phyloP scores from a whole-genome alignment of 1,284 basidiomycete species.

The Erythrobasidium hasegawianum region DNA sequence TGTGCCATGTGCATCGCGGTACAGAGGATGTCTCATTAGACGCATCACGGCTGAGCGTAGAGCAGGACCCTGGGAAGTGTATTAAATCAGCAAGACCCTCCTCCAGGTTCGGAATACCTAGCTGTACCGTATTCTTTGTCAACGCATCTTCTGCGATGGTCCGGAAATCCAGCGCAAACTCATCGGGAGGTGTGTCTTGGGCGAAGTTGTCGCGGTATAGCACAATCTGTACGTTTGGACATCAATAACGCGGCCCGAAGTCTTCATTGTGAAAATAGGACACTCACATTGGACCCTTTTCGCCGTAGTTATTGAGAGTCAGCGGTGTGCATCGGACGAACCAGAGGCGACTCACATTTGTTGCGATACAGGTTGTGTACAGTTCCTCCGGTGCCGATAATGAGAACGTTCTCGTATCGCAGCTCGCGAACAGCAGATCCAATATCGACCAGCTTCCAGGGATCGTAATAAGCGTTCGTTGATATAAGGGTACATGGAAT shows the following conservation, averaged over 20 bases:
- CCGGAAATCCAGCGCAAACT: conserved; percentile 45
- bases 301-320: too few relatives aligned
- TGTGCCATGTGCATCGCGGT: conserved; percentile 14
- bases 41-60: conserved; percentile 40
- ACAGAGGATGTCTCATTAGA: conserved; percentile 42
- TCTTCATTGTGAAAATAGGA: too few relatives aligned
- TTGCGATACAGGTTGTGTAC: conserved; percentile 45
- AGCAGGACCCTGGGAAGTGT: conserved; percentile 33
- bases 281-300: too few relatives aligned
- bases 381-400: conserved; percentile 42
- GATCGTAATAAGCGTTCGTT: conserved; percentile 38
- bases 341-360: conserved; percentile 32
- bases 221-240: conserved; percentile 38
- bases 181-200: conserved; percentile 38
- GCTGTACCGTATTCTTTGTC: conserved; percentile 35
- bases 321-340: too few relatives aligned
- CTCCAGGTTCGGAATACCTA: too few relatives aligned
- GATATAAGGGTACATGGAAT: conserved; percentile 39
- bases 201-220: conserved; percentile 44
- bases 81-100: background rate
- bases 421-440: conserved; percentile 40
- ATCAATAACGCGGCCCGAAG: too few relatives aligned
- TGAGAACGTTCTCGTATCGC: conserved; percentile 38
- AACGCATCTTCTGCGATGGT: conserved; percentile 41
- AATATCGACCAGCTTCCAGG: conserved; percentile 27